Evolutionary conservation across 192 early-diverging fungal species (phyloP), one percentile per base, ranked within the genome.

Genomic region (Coemansia sp.): DNA sequence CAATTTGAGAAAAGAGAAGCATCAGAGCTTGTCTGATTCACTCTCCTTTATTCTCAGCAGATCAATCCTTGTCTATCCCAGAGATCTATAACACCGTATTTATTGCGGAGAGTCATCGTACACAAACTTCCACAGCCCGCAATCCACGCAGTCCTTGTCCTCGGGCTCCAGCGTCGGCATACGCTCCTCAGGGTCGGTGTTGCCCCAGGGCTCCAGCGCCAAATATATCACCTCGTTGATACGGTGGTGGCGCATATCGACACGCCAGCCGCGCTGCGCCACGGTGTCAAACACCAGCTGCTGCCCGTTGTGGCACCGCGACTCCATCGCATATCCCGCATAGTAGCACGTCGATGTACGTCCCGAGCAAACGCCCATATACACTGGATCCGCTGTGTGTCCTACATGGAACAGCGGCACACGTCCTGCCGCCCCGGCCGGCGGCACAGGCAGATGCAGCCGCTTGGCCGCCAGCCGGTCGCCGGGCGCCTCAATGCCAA

Each of bases 371-470:
- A 86, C 82, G 24, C 96, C 96, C 63, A 90, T 82, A 73, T 86
- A 98, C 23, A 98, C 88, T 9, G 95, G 94, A 76, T 98, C 96
- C 2, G 89, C 90, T 2, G 87, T 89, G 77, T 98, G 88, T 4
- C 94, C 95, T 67, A 95, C 73, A 58, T 98, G 96, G 69, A 86
- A 98, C 27, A 96, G 86, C n/a, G 94, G 90, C 55, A 93, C 58
- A 23, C 86, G 73, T 4, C 86, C 66, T 64, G 83, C 83, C 7
- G 61, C 32, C 11, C 73, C 61, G 8, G 70, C 81, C 1, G 85
- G 88, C 11, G 88, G 84, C 61, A 66, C 39, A 1, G 92, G 88
- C 51, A 97, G 76, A 60, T 96, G 94, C 11, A 98, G 72, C 22
- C 95, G 83, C 38, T 63, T 27, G 5, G 96, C 89, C 9, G 91